Base-by-base conservation (phyloP, 208 protist species). In the Crithidia fasciculata region DNA sequence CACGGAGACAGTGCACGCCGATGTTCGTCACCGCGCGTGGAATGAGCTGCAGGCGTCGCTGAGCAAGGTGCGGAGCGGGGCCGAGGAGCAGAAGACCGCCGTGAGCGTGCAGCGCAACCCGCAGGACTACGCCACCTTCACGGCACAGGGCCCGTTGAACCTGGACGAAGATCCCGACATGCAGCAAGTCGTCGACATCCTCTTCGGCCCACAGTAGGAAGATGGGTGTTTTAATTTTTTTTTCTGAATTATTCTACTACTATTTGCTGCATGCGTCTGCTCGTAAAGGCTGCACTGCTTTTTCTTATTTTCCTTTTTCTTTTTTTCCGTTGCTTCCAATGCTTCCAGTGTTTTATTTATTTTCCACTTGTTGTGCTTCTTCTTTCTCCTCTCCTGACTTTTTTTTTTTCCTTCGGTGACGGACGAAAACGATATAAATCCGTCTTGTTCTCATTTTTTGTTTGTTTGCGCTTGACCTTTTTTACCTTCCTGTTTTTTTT, bases 141-240 rank as follows among this genome's bases (percentile, higher is more conserved):
- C 77, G 8, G 90, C 90, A 41, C 90, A 95, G 56, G 16, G 64
- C 39, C 64, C 83, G 37, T 72, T 95, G 36, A 75, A 78, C 52
- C 74, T 89, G 10, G 78, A 88, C 12, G 83, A 89, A n/a, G 86
- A 94, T 63, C 64, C 59, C 6, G 86, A 90, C 47, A 90, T 94
- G 86, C 78, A 88, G 62, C 62, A 82, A 10, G 77, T 90, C 16
- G 85, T 94, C 0, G 75, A 89, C 44, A 57, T 81, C 18, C 81
- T 94, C 41, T 94, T 94, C 77, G 79, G 72, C 18, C 76, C 76
- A 49, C 53, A 53, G 43, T 59, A 28, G 44, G 12, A 49, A 45
- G 5, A 37, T 2, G 16, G 36, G 53, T 39, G 13, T 13, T 43
- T 57, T 15, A 55, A 70, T n/a, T 53, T n/a, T 39, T 37, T 53